Conservation (phyloP, 2,329 filamentous ascomycete genomes). For the Alternaria sp. region DNA sequence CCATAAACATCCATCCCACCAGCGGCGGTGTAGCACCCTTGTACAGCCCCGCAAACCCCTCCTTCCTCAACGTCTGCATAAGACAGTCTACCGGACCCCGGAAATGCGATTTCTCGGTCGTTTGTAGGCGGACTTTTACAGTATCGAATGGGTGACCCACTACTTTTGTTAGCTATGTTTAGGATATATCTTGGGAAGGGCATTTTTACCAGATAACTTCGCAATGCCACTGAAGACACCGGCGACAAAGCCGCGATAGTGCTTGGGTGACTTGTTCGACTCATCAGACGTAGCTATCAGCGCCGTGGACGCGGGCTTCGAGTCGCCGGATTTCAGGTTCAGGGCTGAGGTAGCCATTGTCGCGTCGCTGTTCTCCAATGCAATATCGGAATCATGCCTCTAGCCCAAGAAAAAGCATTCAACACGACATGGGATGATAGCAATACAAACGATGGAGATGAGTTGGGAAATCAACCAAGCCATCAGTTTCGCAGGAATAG, state of each 20-base stretch:
- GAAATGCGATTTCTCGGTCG: slow-evolving; percentile 80
- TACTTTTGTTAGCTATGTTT: slow-evolving; percentile 40
- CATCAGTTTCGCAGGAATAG: slow-evolving; percentile 4
- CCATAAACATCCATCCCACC: slow-evolving; percentile 99
- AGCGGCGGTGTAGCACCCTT: slow-evolving; percentile 93
- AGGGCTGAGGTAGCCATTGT: slow-evolving; percentile 49
- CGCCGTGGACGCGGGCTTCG: slow-evolving; percentile 35
- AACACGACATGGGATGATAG: background rate
- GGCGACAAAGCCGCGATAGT: slow-evolving; percentile 96
- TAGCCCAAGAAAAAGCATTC: slow-evolving; percentile 1
- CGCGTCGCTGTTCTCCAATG: slow-evolving; percentile 16
- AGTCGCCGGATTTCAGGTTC: slow-evolving; percentile 43
- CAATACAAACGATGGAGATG: slow-evolving; percentile 4
- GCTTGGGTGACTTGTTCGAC: slow-evolving; percentile 53
- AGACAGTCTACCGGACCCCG: slow-evolving; percentile 86
- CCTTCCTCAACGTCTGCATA: slow-evolving; percentile 82
- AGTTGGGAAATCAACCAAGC: background rate
- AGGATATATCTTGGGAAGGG: background rate
- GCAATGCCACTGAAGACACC: slow-evolving; percentile 95
- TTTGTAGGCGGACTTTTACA: slow-evolving; percentile 95
- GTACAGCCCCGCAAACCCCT: slow-evolving; percentile 87
- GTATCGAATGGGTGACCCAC: slow-evolving; percentile 86
- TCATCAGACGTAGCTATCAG: slow-evolving; percentile 41
- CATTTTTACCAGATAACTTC: slow-evolving; percentile 77
- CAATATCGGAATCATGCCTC: slow-evolving; percentile 35